Evolutionary conservation across 257 asterid species (phyloP), one percentile per base, ranked within the genome.

Genomic region (Asclepias syriaca): DNA sequence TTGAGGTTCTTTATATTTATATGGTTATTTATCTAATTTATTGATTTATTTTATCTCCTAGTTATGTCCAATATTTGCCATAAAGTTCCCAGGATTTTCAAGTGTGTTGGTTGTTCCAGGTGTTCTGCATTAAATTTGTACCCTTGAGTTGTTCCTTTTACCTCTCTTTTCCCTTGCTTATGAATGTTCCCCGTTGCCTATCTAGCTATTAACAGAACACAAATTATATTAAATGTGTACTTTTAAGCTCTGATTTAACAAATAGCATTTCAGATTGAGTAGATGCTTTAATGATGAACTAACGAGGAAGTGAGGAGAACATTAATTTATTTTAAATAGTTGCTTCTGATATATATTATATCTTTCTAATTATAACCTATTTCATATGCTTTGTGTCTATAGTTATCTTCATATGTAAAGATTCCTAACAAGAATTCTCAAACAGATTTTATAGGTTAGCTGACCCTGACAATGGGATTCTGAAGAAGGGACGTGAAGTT

Each of bases 401-500:
- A 61, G 40, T 65, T 43, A 4, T 77, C 61, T 27, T 40, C 29
- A 32, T 63, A 55, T 76, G 12, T 55, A 68, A 45, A 65, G 72
- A 76, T 76, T 45, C 80, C 77, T 81, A 56, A 79, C 77, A 77
- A 75, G 77, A 75, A 74, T 68, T 74, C 51, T 71, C 37, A 59
- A 78, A 64, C 93, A 95, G 98, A 84, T 92, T 88, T 85, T 92
- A 90, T 85, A 80, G 77, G 73, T 87, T 95, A 76, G 97, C 89
- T 66, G 94, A 90, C 81, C 90, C 87, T 48, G 78, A 77, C 37
- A 87, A 81, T 77, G 98, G 98, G 74, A 81, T 88, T 78, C 77
- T 95, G 77, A 90, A 80, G 84, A 91, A 87, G 86, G 97, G 99
- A 22, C 86, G 97, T 46, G 96, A 95, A 85, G 87, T 88, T 81